Percentiles rank a stretch among this genome's conserved stretches.
These are phyloP conservation scores for Closterium sp. DNA, from an alignment of 139 green algal genomes.

Conservation along the genomic window DNA sequence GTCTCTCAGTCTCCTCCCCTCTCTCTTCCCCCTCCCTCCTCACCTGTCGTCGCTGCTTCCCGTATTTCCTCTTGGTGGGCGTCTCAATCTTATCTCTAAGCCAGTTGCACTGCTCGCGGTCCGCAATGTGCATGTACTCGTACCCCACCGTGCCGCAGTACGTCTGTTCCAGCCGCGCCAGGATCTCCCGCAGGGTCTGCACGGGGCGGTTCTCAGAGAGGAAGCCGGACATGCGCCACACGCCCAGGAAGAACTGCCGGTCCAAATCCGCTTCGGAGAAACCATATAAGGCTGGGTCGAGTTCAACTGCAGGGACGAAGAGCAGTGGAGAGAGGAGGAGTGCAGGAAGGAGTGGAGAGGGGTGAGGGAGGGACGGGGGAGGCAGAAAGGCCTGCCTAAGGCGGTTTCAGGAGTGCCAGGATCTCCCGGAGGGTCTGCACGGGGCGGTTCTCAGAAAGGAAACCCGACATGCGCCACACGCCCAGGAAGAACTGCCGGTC, in stretches of 20 bases:
- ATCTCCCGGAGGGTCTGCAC: constrained; percentile 83
- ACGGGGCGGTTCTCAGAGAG: constrained; percentile 79
- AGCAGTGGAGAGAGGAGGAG: neutral
- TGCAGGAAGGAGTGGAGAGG: neutral
- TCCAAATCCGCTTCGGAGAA: constrained; percentile 93
- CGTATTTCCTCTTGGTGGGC: constrained; percentile 22
- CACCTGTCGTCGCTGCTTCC: neutral
- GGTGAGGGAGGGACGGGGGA: neutral
- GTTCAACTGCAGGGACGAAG: constrained; percentile 25
- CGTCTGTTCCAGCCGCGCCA: constrained; percentile 78
- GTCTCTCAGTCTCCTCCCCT: no score
- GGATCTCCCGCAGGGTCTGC: constrained; percentile 82
- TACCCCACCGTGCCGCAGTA: constrained; percentile 92
- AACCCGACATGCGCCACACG: constrained; percentile 77
- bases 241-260: constrained; percentile 94
- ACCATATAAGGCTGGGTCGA: constrained; percentile 88
- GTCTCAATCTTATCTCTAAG: constrained; percentile 68
- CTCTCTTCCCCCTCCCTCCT: no score
- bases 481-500: constrained; percentile 98
- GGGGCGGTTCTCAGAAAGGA: constrained; percentile 83
- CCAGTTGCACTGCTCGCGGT: constrained; percentile 94
- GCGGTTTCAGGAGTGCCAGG: constrained; percentile 69
- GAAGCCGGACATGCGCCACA: constrained; percentile 81
- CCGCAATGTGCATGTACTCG: constrained; percentile 98
- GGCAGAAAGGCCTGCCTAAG: no score